Conservation (phyloP, 441 rosid genomes). For the Arabidopsis lyrata region DNA sequence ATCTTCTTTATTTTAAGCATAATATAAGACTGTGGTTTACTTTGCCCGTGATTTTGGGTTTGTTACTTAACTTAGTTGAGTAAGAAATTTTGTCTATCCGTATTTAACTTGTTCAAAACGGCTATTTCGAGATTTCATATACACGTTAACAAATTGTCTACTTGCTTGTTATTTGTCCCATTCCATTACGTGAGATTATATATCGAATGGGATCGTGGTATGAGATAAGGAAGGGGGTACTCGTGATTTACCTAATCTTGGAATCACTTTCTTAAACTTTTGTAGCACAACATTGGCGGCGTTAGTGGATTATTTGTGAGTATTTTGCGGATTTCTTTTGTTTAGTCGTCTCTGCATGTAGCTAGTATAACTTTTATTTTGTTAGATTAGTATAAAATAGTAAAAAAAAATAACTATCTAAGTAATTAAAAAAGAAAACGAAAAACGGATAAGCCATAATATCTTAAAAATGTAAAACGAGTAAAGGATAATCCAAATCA, state of each 20-base stretch:
- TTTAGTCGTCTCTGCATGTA: neutral
- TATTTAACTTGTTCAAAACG: neutral
- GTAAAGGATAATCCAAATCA: neutral
- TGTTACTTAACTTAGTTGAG: conserved; percentile 2
- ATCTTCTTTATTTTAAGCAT: conserved; percentile 13
- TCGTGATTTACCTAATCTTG: no score
- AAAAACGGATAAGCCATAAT: neutral
- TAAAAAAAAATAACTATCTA: no score
- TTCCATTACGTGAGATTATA: neutral
- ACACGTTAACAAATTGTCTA: conserved; percentile 2
- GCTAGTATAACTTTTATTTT: neutral
- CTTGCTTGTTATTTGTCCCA: conserved; percentile 1
- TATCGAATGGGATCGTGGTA: no score
- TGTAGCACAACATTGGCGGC: no score
- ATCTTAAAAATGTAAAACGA: neutral
- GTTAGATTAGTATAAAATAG: no score
- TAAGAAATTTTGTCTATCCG: neutral
- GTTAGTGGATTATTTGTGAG: neutral
- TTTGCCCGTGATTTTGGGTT: conserved; percentile 34
- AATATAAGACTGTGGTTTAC: conserved; percentile 23
- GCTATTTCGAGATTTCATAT: neutral
- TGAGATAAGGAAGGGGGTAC: no score
- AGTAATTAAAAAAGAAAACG: no score
- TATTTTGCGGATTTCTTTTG: neutral
- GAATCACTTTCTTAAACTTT: no score